Conservation (phyloP, 1,284 basidiomycete species). For the Cystobasidiaceae sp. region DNA sequence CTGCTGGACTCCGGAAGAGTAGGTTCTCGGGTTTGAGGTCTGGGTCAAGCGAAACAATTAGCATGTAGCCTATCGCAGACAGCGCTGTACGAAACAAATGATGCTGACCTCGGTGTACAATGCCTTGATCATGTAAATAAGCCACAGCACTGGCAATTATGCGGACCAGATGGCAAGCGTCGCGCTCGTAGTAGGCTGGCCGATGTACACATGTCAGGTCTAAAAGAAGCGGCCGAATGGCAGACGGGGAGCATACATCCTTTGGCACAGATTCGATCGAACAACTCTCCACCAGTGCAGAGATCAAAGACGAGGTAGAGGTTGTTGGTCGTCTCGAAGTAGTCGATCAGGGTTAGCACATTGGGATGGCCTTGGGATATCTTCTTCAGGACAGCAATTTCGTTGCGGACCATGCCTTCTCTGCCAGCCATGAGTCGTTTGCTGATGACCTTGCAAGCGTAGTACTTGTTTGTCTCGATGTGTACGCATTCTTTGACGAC, state of each 20-base stretch:
- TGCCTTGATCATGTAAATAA: constrained; percentile 86
- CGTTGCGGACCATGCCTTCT: constrained; percentile 62
- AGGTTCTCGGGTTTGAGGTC: constrained; percentile 98
- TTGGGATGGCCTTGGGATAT: constrained; percentile 86
- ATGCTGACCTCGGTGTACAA: constrained; percentile 81
- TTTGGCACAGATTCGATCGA: constrained; percentile 96
- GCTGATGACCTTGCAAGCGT: constrained; percentile 85
- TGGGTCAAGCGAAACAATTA: constrained; percentile 40
- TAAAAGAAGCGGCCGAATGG: background rate
- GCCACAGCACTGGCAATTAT: constrained; percentile 81
- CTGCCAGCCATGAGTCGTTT: constrained; percentile 85
- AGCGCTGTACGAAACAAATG: no score
- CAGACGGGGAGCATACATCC: constrained; percentile 50
- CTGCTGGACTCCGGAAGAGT: constrained; percentile 77
- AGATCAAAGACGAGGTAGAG: constrained; percentile 82
- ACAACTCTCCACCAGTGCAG: constrained; percentile 95
- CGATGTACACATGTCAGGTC: background rate
- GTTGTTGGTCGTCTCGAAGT: constrained; percentile 86
- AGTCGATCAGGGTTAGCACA: constrained; percentile 58
- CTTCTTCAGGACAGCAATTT: constrained; percentile 90
- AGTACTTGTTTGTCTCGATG: constrained; percentile 54
- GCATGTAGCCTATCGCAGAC: background rate
- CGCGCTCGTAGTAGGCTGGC: constrained; percentile 50
- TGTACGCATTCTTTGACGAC: constrained; percentile 47
- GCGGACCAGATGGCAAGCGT: constrained; percentile 82